These are phyloP conservation scores for Tulasnella sp. DNA, from an alignment of 768 basidiomycete genomes.

Conservation along the genomic window DNA sequence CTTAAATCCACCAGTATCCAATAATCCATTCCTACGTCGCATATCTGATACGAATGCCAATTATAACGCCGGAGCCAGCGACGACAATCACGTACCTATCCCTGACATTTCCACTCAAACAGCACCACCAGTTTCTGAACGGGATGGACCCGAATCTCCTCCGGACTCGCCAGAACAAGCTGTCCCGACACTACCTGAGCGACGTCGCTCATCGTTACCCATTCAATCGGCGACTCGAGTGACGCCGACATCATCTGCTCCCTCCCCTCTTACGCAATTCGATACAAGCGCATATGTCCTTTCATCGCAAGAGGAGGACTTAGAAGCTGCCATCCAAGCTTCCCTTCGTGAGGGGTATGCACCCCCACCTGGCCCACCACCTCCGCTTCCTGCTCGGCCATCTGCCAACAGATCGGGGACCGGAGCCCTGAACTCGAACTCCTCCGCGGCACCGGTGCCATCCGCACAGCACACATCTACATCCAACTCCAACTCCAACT, in stretches of 20 bases:
- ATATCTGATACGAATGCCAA: not conserved
- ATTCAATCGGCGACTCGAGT: not conserved
- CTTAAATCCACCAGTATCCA: slow-evolving; percentile 4
- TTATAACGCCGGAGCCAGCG: not conserved
- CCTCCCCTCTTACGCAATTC: not conserved
- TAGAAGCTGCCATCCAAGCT: slow-evolving; percentile 3
- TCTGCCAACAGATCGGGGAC: not conserved
- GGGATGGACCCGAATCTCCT: too few species aligned
- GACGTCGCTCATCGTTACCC: not conserved
- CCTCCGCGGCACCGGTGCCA: not conserved
- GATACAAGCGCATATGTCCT: not conserved
- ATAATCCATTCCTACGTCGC: slow-evolving; percentile 7
- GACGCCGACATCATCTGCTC: not conserved
- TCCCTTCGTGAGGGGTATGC: not conserved
- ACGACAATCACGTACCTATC: too few species aligned
- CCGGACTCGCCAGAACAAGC: not conserved
- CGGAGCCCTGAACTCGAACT: not conserved
- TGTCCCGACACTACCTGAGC: not conserved
- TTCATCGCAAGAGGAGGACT: not conserved
- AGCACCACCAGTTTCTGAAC: too few species aligned
- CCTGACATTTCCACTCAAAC: too few species aligned
- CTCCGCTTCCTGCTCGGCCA: not conserved
- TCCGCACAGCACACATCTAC: not conserved
- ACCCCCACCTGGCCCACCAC: slow-evolving; percentile 11
- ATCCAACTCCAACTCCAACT: not conserved